A percentile compares a stretch with the other conserved stretches of the same genome.
phyloP scores from a whole-genome alignment of 257 asterid species.

The Ophiorrhiza pumila region DNA sequence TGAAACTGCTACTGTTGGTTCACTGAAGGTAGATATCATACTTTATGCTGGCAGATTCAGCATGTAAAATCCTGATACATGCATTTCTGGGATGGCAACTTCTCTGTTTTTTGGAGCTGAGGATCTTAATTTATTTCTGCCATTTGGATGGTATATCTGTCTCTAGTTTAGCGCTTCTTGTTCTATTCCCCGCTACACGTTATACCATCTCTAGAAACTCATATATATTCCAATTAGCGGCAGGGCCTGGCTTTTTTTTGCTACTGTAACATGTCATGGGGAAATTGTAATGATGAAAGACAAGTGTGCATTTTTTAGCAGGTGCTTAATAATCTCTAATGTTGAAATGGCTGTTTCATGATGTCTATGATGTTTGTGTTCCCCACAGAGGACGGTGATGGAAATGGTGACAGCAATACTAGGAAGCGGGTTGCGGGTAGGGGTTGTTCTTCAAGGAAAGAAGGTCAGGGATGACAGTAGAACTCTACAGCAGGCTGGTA shows the following conservation, averaged over 20 bases:
- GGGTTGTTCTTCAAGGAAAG: constrained; percentile 89
- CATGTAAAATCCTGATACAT: constrained; percentile 3
- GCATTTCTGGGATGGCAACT: background rate
- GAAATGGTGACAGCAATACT: constrained; percentile 84
- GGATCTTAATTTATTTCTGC: background rate
- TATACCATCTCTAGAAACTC: background rate
- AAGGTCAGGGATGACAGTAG: constrained; percentile 80
- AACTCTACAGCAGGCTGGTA: constrained; percentile 84
- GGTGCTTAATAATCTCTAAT: background rate
- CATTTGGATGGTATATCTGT: background rate
- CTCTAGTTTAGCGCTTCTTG: background rate
- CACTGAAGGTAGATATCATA: constrained; percentile 62
- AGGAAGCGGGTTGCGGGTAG: constrained; percentile 76
- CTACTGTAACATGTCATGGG: background rate
- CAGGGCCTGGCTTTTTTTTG: too few relatives aligned
- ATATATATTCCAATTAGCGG: too few relatives aligned
- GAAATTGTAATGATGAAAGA: background rate
- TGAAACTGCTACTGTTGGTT: constrained; percentile 84
- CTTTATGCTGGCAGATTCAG: constrained; percentile 2
- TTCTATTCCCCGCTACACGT: background rate
- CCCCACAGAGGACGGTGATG: constrained; percentile 74
- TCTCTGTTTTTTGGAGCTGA: background rate
- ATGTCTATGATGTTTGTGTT: constrained; percentile 6
- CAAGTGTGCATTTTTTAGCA: background rate
- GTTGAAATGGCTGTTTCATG: background rate